These are phyloP conservation scores for Talaromyces ruber DNA, from an alignment of 495 filamentous ascomycete species.

Conservation along the genomic window DNA sequence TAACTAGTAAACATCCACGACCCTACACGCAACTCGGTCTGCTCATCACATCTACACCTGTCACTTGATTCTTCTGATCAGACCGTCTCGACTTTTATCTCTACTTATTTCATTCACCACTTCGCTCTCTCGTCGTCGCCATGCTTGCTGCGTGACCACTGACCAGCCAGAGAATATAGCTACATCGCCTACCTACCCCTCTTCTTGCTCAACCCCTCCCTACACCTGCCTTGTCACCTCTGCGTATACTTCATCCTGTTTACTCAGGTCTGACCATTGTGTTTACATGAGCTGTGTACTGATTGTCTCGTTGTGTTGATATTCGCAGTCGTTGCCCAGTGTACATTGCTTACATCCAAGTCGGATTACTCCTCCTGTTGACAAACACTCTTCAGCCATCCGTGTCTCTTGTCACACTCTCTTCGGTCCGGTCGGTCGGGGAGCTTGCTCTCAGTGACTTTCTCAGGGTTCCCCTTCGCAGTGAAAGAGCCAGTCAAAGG, in stretches of 20 bases:
- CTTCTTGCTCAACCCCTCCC: not conserved
- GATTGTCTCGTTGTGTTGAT: not conserved
- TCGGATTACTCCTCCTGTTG: not conserved
- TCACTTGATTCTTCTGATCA: not conserved
- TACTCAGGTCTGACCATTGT: not conserved
- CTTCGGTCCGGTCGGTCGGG: not conserved
- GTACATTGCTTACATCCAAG: not conserved
- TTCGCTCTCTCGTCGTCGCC: not conserved
- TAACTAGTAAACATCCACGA: no score
- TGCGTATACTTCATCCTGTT: not conserved
- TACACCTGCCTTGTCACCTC: not conserved
- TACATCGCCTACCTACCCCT: not conserved
- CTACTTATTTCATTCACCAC: not conserved
- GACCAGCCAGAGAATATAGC: not conserved
- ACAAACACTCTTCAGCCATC: not conserved
- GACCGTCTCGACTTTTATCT: not conserved
- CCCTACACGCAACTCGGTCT: not conserved
- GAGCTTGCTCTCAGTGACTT: not conserved
- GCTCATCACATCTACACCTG: not conserved
- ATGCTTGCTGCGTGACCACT: not conserved
- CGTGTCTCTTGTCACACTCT: not conserved
- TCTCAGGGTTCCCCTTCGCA: not conserved
- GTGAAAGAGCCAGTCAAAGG: not conserved
- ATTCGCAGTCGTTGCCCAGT: not conserved
- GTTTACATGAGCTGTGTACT: not conserved